Evolutionary conservation across 2,329 filamentous ascomycete species (phyloP).

Genomic region (Truncatella angustata): DNA sequence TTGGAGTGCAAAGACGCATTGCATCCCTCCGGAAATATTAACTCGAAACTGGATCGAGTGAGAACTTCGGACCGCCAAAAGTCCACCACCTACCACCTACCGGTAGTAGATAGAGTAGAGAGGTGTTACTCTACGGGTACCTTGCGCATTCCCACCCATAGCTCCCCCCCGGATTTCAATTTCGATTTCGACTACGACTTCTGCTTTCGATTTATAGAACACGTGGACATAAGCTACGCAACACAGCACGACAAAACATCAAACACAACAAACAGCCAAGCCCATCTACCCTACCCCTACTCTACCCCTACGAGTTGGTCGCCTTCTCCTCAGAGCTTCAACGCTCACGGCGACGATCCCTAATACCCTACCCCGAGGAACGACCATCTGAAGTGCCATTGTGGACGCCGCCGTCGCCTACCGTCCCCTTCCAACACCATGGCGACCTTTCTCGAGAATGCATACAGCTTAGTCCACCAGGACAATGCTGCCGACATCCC

Average conservation of each 20-base stretch:
- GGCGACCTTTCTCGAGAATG: conserved; percentile 90
- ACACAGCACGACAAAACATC: not conserved
- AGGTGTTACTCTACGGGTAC: not conserved
- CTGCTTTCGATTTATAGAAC: not conserved
- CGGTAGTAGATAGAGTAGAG: not conserved
- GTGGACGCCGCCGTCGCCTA: conserved; percentile 7
- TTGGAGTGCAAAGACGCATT: conserved; percentile 9
- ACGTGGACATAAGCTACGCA: conserved; percentile 3
- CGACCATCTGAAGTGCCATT: not conserved
- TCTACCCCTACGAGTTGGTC: not conserved
- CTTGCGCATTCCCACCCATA: conserved; percentile 2
- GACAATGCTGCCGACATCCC: conserved; percentile 96
- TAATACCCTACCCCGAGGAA: not conserved
- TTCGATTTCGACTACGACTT: too few species aligned
- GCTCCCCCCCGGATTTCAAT: too few species aligned
- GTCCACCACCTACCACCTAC: not conserved
- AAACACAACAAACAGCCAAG: too few species aligned
- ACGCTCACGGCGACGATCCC: not conserved
- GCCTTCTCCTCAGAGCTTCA: not conserved
- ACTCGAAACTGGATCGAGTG: too few species aligned
- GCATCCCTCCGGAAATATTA: too few species aligned
- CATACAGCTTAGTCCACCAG: conserved; percentile 96
- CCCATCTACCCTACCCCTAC: too few species aligned
- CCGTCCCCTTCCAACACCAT: conserved; percentile 47
- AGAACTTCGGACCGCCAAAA: not conserved